Evolutionary conservation across 2,329 filamentous ascomycete genomes (phyloP), one percentile per base, ranked within the genome.

Genomic region (Orbilia javanica): DNA sequence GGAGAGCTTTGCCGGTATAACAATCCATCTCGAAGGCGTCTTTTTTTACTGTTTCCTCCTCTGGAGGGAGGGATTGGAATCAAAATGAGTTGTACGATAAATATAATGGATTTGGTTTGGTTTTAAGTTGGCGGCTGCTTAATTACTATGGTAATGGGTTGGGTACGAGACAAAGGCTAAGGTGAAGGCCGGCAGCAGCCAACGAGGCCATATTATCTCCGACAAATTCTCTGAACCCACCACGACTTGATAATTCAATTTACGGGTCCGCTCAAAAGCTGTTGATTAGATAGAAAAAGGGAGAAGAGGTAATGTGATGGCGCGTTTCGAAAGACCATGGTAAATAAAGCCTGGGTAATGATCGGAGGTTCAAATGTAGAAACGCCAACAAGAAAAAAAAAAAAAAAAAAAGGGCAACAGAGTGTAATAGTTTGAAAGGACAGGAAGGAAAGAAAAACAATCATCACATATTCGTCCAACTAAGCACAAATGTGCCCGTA

Each of bases 1-100:
- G 65, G 27, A 74, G 75, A 29, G 20, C 68, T 34, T 69, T 79
- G 31, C 75, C 75, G 7, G 75, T 79, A 34, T 79, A 74, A 52
- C 6, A 3, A n/a, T 3, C 7, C 53, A 36, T 20, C 4, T 20
- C 20, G n/a, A 22, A 34, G 52, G 52, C 2, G 5, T 36, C 39
- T 20, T 7, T 57, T 20, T 7, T 20, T 44, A 3, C n/a, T 7
- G 13, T 44, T 44, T n/a, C 39, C 5, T 44, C 13, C 3, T 44
- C 11, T 44, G 39, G 39, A 10, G 10, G 31, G 31, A 29, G 48
- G 48, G 44, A n/a, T n/a, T n/a, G n/a, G 0, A 13, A 3, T 36
- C 22, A 31, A 7, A 36, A 36, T 7, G 29, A 29, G n/a, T 13
- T 36, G 7, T 57, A 57, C 52, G 52, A 57, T 57, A 57, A n/a